Evolutionary conservation across 2,329 filamentous ascomycete genomes (phyloP), one percentile per base, ranked within the genome.

Genomic region (Fusarium multiceps): DNA sequence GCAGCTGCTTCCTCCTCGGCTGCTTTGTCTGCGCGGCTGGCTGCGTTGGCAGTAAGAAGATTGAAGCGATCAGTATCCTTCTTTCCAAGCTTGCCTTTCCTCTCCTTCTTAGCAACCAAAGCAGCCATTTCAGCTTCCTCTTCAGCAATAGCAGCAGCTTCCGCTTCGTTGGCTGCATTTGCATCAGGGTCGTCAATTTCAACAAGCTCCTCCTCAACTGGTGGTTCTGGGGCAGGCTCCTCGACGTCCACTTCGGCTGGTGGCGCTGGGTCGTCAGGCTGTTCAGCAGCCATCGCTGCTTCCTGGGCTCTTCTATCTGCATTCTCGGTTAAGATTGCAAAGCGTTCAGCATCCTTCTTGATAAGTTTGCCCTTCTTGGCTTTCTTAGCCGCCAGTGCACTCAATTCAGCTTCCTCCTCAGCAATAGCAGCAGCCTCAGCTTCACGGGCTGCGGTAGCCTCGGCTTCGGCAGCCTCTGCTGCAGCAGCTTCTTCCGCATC

Each of bases 91-190:
- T 78, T 85, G 56, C 67, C 67, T 45, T 70, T 78, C 74, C 73
- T 84, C 86, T 72, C 80, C 68, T 85, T 86, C 72, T 86, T 87
- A 20, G 79, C 78, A 37, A 80, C 81, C 11, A 85, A 74, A 7
- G 75, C 72, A 30, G 76, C 78, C 11, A 83, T 74, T 51, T 84
- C 67, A 3, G 49, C 77, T 32, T 77, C 75, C 62, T 82, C 79
- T 43, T 80, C 75, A n/a, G 60, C 48, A 20, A 65, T 40, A 41
- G 54, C 56, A 32, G 49, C 47, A 18, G 56, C 66, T 32, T 62
- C 66, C 9, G 61, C 61, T 18, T 57, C 66, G 9, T 49, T 48
- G 18, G 50, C 37, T 49, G 59, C 61, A 34, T 60, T 54, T 12
- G 55, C 28, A 27, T 55, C 56, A 20, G 53, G 28, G 25, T 59